Base-by-base conservation (phyloP, 139 green algal genomes). In the Chara braunii region DNA sequence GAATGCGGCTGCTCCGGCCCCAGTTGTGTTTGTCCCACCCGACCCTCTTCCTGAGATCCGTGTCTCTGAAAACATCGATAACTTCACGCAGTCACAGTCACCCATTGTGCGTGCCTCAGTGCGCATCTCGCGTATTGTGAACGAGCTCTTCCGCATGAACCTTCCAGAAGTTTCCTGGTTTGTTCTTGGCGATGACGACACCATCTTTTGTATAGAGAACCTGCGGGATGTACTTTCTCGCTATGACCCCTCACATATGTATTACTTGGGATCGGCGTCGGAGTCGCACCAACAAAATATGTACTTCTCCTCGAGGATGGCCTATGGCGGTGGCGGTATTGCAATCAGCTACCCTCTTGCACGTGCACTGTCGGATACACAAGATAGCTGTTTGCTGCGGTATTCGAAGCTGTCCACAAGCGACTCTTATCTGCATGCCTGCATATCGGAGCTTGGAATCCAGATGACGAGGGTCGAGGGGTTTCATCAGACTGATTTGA, bases 401-500 rank as follows among this genome's bases (percentile, higher is more conserved):
- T 48, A 48, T 18, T 18, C 40, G 40, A 18, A 48, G 40, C 40
- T 48, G 18, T 48, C 18, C 18, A 18, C 18, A 18, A 48, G 40
- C 40, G 40, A 48, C 40, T 18, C 40, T 18, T 18, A 18, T 18
- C 18, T 48, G 40, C 40, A 48, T 18, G 18, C 18, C 18, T 48
- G 40, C 40, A 48, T 18, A 18, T 18, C 40, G 40, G 40, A 48
- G 40, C 40, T 48, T 18, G 40, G 40, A 18, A 18, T 48, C 0
- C 30, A 30, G 2, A 35, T 73, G 2, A 48, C 28, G 11, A 2
- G 22, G 28, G 56, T 60, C 3, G 23, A 29, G 0, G 64, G 64
- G 26, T 73, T 73, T 23, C 64, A 73, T 12, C 64, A 73, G 29
- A 5, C 30, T n/a, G 62, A 71, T 29, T 18, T 48, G 18, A 48